Conservation (phyloP, 176 grass and related monocot genomes). For the Puccinellia tenuiflora region DNA sequence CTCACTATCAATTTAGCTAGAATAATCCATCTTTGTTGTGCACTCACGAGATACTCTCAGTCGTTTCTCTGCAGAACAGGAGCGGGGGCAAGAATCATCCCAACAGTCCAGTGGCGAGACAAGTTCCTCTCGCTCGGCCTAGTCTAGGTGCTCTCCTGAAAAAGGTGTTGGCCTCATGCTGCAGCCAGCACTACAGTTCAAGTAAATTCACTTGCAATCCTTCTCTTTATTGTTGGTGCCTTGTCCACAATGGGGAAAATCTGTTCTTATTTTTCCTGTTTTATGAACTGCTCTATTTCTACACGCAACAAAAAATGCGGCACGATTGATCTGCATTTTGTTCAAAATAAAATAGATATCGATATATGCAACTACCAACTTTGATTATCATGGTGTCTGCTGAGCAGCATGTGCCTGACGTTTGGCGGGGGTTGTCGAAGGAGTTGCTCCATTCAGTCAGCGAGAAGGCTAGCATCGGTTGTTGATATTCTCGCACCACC, state of each 20-base stretch:
- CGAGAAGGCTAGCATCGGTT: constrained; percentile 34
- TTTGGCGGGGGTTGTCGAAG: constrained; percentile 42
- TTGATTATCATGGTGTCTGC: constrained; percentile 24
- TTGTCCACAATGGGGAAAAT: too few relatives aligned
- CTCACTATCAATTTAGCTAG: neutral
- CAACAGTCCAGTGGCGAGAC: constrained; percentile 55
- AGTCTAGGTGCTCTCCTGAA: constrained; percentile 45
- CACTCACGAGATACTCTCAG: neutral
- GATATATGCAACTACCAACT: too few relatives aligned
- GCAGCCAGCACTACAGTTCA: constrained; percentile 45
- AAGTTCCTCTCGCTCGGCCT: too few relatives aligned
- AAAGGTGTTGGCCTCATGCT: constrained; percentile 47
- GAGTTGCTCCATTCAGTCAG: constrained; percentile 42
- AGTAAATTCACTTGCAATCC: constrained; percentile 1
- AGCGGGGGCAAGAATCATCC: constrained; percentile 39
- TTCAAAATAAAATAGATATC: too few relatives aligned
- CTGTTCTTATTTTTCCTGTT: too few relatives aligned
- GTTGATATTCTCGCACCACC: constrained; percentile 29
- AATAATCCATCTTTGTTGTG: neutral
- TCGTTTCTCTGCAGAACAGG: constrained; percentile 38
- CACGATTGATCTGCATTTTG: too few relatives aligned
- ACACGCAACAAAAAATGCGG: too few relatives aligned
- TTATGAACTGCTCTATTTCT: too few relatives aligned
- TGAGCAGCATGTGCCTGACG: too few relatives aligned
- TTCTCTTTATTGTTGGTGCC: neutral